A percentile compares a stretch with the other conserved stretches of the same genome.
These are phyloP conservation scores for Chaetomiaceae sp. DNA, from an alignment of 2,329 filamentous ascomycete genomes.

Conservation along the genomic window DNA sequence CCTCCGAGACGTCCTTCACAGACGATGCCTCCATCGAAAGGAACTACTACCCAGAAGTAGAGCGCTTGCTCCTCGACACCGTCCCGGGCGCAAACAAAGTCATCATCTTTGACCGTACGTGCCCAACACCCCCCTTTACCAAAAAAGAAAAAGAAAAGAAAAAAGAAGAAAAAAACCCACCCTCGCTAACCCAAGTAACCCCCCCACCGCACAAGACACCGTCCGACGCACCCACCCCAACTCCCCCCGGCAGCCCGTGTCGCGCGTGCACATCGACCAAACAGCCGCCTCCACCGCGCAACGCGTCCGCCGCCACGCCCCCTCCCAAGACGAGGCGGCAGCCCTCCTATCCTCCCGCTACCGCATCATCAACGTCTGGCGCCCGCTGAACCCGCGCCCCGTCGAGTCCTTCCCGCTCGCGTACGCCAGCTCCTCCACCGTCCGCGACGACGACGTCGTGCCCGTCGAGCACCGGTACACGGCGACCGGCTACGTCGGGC, in stretches of 20 bases:
- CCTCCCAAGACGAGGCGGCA: slow-evolving; percentile 57
- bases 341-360: slow-evolving; percentile 63
- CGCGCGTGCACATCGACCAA: slow-evolving; percentile 77
- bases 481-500: slow-evolving; percentile 54
- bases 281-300: slow-evolving; percentile 60
- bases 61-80: slow-evolving; percentile 61
- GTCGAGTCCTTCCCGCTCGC: slow-evolving; percentile 65
- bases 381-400: slow-evolving; percentile 55
- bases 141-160: too few relatives aligned
- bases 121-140: too few relatives aligned
- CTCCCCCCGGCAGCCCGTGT: slow-evolving; percentile 65
- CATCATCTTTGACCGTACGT: slow-evolving; percentile 67
- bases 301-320: slow-evolving; percentile 65
- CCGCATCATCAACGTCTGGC: slow-evolving; percentile 86
- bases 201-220: too few relatives aligned
- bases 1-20: slow-evolving; percentile 52
- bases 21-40: slow-evolving; percentile 65
- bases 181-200: too few relatives aligned
- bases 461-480: slow-evolving; percentile 68
- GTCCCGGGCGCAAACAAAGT: slow-evolving; percentile 64
- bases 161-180: too few relatives aligned
- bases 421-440: slow-evolving; percentile 60
- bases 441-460: slow-evolving; percentile 61
- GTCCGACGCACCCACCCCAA: slow-evolving; percentile 62
- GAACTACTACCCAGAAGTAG: slow-evolving; percentile 82